Evolutionary conservation across 2,329 filamentous ascomycete species (phyloP).

Genomic region (Paecilomyces dactylethromorphus): DNA sequence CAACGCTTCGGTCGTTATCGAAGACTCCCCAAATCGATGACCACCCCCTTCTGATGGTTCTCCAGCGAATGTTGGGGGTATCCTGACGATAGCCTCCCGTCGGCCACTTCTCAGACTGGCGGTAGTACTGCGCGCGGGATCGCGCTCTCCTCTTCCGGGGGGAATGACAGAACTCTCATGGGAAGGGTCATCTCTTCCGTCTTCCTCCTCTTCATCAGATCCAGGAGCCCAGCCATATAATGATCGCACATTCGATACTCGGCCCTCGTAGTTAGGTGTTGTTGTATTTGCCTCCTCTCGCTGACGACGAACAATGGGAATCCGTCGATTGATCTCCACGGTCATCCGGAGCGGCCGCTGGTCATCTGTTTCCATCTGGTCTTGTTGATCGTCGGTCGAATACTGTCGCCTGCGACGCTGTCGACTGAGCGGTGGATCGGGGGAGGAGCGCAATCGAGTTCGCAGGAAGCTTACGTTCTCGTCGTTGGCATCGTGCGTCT

Average conservation of each 20-base stretch:
- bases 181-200: constrained; percentile 22
- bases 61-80: constrained; percentile 11
- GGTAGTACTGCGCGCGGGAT: constrained; percentile 11
- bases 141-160: constrained; percentile 19
- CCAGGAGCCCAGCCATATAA: constrained; percentile 57
- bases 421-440: constrained; percentile 22
- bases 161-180: constrained; percentile 20
- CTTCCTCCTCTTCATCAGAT: constrained; percentile 29
- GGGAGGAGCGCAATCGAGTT: constrained; percentile 23
- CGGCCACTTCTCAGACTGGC: constrained; percentile 17
- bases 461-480: constrained; percentile 49
- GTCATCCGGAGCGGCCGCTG: constrained; percentile 19
- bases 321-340: constrained; percentile 37
- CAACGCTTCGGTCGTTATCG: constrained; percentile 29
- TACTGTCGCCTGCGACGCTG: constrained; percentile 25
- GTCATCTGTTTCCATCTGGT: constrained; percentile 32
- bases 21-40: constrained; percentile 15
- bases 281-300: constrained; percentile 39
- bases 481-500: constrained; percentile 38
- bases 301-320: constrained; percentile 28
- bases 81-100: constrained; percentile 14
- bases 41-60: constrained; percentile 17
- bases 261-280: constrained; percentile 48
- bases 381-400: constrained; percentile 19
- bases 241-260: constrained; percentile 46